Base-by-base conservation (phyloP, 306 rosid species). In the Gleditsia sinensis region DNA sequence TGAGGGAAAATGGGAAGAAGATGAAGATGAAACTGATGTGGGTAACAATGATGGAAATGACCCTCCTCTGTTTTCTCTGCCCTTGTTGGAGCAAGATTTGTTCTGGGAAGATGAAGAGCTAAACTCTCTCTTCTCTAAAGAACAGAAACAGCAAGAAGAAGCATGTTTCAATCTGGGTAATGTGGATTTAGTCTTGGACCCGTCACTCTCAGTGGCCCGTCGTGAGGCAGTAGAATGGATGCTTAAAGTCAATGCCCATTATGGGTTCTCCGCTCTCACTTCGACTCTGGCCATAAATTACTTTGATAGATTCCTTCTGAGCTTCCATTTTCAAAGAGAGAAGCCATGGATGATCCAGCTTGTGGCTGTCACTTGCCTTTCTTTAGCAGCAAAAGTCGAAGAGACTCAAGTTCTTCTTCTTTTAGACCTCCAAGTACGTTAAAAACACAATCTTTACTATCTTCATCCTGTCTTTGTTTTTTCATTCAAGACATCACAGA, bases 361-460 rank as follows among this genome's bases (percentile, higher is more conserved):
- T 46, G 93, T 88, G 37, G 90, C 96, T 43, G 92, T 94, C 46
- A 85, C 99, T 62, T 94, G 99, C 82, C 82, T 94, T 83, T 92
- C 99, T 75, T 20, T 94, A 46, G 97, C 97, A 9, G 97, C 96
- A 11, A 94, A 94, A 83, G 95, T 94, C 28, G 99, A 94, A 82
- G 99, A 94, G 77, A 88, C 92, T 57, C 86, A 85, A 58, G 93
- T 87, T 19, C 99, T 96, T 57, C 92, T 87, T 68, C 99, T 94
- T 74, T 84, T 92, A 40, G 97, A 94, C 78, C 91, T 94, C 51
- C 99, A 94, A 86, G 99, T 94, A 81, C 17, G 82, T 68, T 33
- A 28, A 66, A 20, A 14, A n/a, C 27, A 7, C 7, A 50, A 40
- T 23, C 67, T 30, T 17, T 33, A 30, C 1, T 33, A 0, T 19